Conservation (phyloP, 495 filamentous ascomycete species). For the Aspergillus olivimuriae region DNA sequence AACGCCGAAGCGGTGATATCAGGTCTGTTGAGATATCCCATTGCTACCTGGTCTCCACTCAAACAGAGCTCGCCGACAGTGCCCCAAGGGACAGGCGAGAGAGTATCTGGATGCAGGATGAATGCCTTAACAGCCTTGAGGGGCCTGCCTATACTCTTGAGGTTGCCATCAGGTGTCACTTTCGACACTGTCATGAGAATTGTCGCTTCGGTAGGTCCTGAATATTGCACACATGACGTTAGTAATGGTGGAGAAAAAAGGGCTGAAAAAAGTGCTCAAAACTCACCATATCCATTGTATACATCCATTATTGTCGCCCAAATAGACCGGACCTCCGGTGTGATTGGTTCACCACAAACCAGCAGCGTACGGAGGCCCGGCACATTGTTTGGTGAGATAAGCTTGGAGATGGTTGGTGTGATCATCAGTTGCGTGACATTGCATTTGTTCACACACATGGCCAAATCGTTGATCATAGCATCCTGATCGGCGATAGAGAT, state of each 20-base stretch:
- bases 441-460: background rate
- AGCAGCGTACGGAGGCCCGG: slow-evolving; percentile 16
- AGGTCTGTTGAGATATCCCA: slow-evolving; percentile 27
- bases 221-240: no score
- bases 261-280: no score
- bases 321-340: no score
- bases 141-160: slow-evolving; percentile 21
- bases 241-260: no score
- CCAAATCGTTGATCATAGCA: background rate
- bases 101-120: slow-evolving; percentile 17
- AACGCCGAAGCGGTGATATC: slow-evolving; percentile 23
- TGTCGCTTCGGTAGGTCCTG: slow-evolving; percentile 22
- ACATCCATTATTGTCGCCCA: no score
- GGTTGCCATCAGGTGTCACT: slow-evolving; percentile 5
- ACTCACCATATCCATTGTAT: no score
- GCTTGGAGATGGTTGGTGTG: slow-evolving; percentile 24
- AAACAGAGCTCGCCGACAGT: slow-evolving; percentile 42
- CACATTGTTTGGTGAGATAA: slow-evolving; percentile 15
- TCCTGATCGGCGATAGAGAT: background rate
- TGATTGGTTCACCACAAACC: slow-evolving; percentile 21
- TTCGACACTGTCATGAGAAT: slow-evolving; percentile 16
- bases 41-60: slow-evolving; percentile 34
- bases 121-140: slow-evolving; percentile 13
- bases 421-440: slow-evolving; percentile 4
- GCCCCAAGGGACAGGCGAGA: slow-evolving; percentile 35